Conservation (phyloP, 2,329 filamentous ascomycete genomes). For the Aspergillus uvarum region DNA sequence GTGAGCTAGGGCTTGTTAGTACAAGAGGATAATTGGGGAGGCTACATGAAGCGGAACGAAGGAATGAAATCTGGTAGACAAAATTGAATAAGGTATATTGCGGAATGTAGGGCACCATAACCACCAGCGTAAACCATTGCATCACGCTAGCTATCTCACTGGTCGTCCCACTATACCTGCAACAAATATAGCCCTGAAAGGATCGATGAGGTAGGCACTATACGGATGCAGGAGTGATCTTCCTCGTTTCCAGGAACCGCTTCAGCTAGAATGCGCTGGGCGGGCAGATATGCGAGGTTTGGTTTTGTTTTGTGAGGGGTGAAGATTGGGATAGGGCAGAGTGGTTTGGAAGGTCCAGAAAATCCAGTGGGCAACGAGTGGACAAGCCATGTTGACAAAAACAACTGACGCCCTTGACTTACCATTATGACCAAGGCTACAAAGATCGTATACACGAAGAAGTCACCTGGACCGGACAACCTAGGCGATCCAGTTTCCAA, state of each 20-base stretch:
- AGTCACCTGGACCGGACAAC: slow-evolving; percentile 73
- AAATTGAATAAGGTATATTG: slow-evolving; percentile 19
- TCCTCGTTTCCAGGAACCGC: slow-evolving; percentile 82
- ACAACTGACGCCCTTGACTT: slow-evolving; percentile 53
- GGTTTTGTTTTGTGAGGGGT: background rate
- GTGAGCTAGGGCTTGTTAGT: slow-evolving; percentile 42
- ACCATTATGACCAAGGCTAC: slow-evolving; percentile 72
- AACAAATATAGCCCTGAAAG: slow-evolving; percentile 61
- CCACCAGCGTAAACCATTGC: slow-evolving; percentile 60
- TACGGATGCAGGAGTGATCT: slow-evolving; percentile 69
- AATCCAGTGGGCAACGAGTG: background rate
- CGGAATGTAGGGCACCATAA: slow-evolving; percentile 65
- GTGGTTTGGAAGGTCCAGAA: background rate
- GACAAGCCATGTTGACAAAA: slow-evolving; percentile 3
- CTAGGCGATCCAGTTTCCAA: slow-evolving; percentile 71
- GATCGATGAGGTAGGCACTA: slow-evolving; percentile 62
- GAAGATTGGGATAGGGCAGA: slow-evolving; percentile 16
- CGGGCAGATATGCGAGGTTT: slow-evolving; percentile 75
- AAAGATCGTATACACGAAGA: slow-evolving; percentile 78
- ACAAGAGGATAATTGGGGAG: slow-evolving; percentile 12
- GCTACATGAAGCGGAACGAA: slow-evolving; percentile 23
- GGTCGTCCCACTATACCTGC: slow-evolving; percentile 74
- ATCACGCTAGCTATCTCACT: slow-evolving; percentile 61
- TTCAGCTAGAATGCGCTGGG: slow-evolving; percentile 70
- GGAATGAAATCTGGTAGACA: slow-evolving; percentile 15